These are phyloP conservation scores for Stephanocyclus meneghinianus DNA, from an alignment of 352 stramenopile genomes.

Conservation along the genomic window DNA sequence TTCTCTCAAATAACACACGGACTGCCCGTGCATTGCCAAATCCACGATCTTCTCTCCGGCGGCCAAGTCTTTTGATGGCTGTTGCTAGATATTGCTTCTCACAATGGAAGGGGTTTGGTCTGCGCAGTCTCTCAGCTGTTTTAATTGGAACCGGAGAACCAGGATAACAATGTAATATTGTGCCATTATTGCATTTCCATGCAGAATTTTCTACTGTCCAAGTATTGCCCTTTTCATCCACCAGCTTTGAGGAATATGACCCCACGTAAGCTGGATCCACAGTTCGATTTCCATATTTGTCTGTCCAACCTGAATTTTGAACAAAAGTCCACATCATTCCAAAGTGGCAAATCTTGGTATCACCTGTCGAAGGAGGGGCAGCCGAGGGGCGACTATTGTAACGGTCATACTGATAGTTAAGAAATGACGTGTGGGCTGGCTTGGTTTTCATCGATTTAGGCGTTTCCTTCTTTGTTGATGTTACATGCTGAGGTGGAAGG, in stretches of 20 bases:
- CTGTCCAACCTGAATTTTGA: constrained; percentile 28
- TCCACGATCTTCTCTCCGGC: constrained; percentile 78
- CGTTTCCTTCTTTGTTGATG: constrained; percentile 1
- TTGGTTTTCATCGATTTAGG: constrained; percentile 16
- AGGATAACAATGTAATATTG: constrained; percentile 30
- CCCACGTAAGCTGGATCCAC: constrained; percentile 32
- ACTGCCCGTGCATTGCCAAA: constrained; percentile 88
- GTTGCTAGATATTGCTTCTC: constrained; percentile 36
- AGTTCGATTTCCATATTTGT: constrained; percentile 40
- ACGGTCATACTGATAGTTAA: constrained; percentile 1
- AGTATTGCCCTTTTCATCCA: constrained; percentile 34
- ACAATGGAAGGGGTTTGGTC: constrained; percentile 26
- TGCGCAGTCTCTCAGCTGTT: constrained; percentile 15
- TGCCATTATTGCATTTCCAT: constrained; percentile 25
- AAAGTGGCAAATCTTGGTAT: constrained; percentile 21
- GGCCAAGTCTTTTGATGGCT: constrained; percentile 81
- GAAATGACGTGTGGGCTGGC: not conserved
- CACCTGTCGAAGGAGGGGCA: not conserved
- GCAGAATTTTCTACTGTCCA: constrained; percentile 12
- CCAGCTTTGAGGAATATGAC: constrained; percentile 20
- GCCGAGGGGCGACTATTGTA: not conserved
- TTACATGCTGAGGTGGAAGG: constrained; percentile 15
- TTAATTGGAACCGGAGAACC: constrained; percentile 35
- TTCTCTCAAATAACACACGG: too few species aligned
- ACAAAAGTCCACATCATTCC: constrained; percentile 29